These are phyloP conservation scores for Russula foetens DNA, from an alignment of 768 basidiomycete genomes.

Conservation along the genomic window DNA sequence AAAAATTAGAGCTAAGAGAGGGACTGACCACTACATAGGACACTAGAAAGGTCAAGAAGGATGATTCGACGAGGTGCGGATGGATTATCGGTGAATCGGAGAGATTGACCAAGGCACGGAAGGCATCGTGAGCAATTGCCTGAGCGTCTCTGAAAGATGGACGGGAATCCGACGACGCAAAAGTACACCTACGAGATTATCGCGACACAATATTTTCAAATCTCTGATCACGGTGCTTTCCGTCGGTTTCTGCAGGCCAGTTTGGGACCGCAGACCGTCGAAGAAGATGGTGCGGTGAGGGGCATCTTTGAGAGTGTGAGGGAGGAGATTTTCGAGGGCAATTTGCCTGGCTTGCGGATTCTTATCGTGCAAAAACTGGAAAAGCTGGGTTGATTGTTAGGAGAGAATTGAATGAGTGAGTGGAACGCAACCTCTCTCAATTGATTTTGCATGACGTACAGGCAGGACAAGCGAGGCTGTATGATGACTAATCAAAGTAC, in stretches of 20 bases:
- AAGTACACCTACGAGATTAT: slow-evolving; percentile 58
- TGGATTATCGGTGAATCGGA: slow-evolving; percentile 74
- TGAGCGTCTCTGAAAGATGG: slow-evolving; percentile 26
- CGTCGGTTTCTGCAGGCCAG: slow-evolving; percentile 48
- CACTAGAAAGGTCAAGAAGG: slow-evolving; percentile 73
- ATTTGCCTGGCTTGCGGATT: slow-evolving; percentile 86
- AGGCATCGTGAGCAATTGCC: slow-evolving; percentile 91
- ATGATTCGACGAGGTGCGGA: slow-evolving; percentile 54
- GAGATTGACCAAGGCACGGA: slow-evolving; percentile 88
- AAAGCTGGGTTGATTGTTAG: slow-evolving; percentile 38
- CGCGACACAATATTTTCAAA: slow-evolving; percentile 79
- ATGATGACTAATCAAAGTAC: slow-evolving; percentile 8
- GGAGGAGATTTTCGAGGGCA: slow-evolving; percentile 75
- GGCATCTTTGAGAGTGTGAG: slow-evolving; percentile 66
- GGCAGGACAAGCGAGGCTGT: no score
- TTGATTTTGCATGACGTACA: slow-evolving; percentile 11
- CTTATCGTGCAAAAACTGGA: slow-evolving; percentile 76
- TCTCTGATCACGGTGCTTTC: slow-evolving; percentile 70
- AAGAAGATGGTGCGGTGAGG: slow-evolving; percentile 73
- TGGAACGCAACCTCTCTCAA: slow-evolving; percentile 17
- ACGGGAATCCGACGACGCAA: not conserved
- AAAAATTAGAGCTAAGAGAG: not conserved
- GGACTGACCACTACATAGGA: slow-evolving; percentile 84
- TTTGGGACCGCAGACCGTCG: slow-evolving; percentile 40
- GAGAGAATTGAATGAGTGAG: not conserved